These are phyloP conservation scores for Falciphora oryzae DNA, from an alignment of 2,329 filamentous ascomycete genomes.

Conservation along the genomic window DNA sequence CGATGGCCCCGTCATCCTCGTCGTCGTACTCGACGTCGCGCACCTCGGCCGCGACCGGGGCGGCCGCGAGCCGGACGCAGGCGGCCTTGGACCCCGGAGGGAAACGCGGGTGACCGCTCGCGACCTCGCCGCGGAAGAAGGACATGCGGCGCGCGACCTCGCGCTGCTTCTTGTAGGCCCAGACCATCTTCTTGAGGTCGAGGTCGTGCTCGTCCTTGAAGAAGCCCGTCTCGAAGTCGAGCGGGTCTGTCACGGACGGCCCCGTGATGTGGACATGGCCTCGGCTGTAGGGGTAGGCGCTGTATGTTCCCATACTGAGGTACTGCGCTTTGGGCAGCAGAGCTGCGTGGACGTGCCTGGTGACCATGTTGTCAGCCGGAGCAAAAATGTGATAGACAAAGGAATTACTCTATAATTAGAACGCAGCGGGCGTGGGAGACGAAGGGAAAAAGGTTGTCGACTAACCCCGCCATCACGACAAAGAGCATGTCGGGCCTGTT, in stretches of 20 bases:
- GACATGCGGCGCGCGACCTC: slow-evolving; percentile 41
- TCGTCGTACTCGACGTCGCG: slow-evolving; percentile 31
- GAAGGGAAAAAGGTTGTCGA: slow-evolving; percentile 17
- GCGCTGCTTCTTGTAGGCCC: slow-evolving; percentile 43
- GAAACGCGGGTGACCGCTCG: slow-evolving; percentile 19
- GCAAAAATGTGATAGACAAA: slow-evolving; percentile 15
- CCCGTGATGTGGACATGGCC: slow-evolving; percentile 51
- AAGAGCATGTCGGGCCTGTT: slow-evolving; percentile 16
- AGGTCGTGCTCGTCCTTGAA: slow-evolving; percentile 37
- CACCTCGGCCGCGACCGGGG: slow-evolving; percentile 19
- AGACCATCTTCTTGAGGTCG: slow-evolving; percentile 47
- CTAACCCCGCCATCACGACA: slow-evolving; percentile 18
- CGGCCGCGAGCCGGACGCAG: slow-evolving; percentile 12
- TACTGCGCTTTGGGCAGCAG: slow-evolving; percentile 35
- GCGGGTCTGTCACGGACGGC: slow-evolving; percentile 27
- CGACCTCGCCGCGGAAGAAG: slow-evolving; percentile 24
- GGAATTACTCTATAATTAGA: no score
- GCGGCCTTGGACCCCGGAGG: slow-evolving; percentile 16
- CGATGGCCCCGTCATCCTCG: slow-evolving; percentile 40
- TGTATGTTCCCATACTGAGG: slow-evolving; percentile 43
- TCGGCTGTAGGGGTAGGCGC: slow-evolving; percentile 54
- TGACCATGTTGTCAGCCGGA: slow-evolving; percentile 14
- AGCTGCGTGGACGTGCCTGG: not conserved
- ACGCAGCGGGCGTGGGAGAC: no score
- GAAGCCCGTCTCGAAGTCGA: slow-evolving; percentile 48